Evolutionary conservation across 1,284 basidiomycete species (phyloP).

Genomic region (Hymenochaete sp.): DNA sequence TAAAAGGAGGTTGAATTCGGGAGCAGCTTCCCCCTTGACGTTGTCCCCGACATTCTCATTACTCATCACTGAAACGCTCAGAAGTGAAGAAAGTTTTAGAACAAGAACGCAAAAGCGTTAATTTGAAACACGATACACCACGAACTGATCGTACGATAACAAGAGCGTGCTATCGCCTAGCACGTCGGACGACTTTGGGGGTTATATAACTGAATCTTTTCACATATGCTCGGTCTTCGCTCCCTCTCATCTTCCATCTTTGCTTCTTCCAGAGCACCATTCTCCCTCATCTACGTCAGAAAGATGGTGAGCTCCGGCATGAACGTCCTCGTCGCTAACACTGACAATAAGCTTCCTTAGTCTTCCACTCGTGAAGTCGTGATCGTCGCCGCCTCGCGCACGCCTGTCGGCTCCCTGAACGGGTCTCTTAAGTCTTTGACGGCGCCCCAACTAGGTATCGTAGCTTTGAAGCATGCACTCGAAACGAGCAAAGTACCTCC

Average conservation of each 20-base stretch:
- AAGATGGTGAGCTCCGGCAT: conserved; percentile 31
- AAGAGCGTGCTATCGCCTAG: no score
- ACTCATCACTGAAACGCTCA: no score
- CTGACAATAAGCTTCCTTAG: no score
- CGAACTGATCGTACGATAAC: conserved; percentile 25
- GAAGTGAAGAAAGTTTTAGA: no score
- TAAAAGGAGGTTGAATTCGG: neutral
- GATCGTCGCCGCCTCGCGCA: conserved; percentile 91
- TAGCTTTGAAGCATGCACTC: conserved; percentile 88
- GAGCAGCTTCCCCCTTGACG: neutral
- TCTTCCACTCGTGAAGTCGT: conserved; percentile 71
- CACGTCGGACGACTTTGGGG: no score
- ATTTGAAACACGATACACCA: neutral
- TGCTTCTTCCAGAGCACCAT: conserved; percentile 30
- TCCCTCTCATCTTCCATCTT: conserved; percentile 30
- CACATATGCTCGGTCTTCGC: conserved; percentile 26
- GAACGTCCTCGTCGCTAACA: no score
- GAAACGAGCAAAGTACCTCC: conserved; percentile 75
- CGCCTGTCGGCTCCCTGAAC: conserved; percentile 91
- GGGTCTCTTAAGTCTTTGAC: conserved; percentile 83
- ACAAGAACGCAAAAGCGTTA: neutral
- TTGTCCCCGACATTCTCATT: neutral
- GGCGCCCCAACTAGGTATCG: conserved; percentile 83
- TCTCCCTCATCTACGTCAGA: conserved; percentile 30
- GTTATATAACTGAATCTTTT: no score